Evolutionary conservation across 768 basidiomycete genomes (phyloP).

Genomic region (Leccinum incarnatum): DNA sequence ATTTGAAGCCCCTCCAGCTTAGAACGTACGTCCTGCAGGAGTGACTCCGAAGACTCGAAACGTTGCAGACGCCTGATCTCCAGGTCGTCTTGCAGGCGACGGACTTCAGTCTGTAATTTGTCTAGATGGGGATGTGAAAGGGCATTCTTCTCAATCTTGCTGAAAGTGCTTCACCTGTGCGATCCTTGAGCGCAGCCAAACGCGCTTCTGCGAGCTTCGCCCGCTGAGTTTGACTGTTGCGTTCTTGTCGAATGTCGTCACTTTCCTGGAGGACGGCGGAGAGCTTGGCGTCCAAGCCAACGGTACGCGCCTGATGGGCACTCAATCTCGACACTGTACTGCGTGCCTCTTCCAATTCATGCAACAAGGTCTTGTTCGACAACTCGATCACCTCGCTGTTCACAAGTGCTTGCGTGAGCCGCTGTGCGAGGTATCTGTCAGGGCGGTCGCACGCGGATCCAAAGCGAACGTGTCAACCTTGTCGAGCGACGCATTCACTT

Average conservation of each 20-base stretch:
- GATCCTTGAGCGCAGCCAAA: conserved; percentile 61
- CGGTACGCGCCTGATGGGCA: conserved; percentile 64
- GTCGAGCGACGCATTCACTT: conserved; percentile 61
- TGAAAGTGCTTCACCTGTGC: conserved; percentile 46
- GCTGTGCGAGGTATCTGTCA: conserved; percentile 39
- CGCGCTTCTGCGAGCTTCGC: conserved; percentile 68
- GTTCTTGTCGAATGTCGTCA: conserved; percentile 83
- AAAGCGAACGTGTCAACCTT: conserved; percentile 24
- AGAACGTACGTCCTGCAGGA: conserved; percentile 62
- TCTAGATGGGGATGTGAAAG: conserved; percentile 38
- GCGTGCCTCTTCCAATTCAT: conserved; percentile 74
- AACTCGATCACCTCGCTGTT: conserved; percentile 81
- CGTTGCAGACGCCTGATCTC: conserved; percentile 60
- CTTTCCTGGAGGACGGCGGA: conserved; percentile 66
- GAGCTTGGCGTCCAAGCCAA: conserved; percentile 68
- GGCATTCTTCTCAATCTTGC: neutral
- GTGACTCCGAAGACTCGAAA: conserved; percentile 62
- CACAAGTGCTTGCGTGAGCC: conserved; percentile 72
- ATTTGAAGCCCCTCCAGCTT: conserved; percentile 60
- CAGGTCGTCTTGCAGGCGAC: conserved; percentile 58
- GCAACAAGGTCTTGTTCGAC: conserved; percentile 68
- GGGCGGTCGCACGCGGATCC: neutral
- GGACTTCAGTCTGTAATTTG: conserved; percentile 67
- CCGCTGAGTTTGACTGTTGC: conserved; percentile 65
- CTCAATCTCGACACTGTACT: conserved; percentile 63